Evolutionary conservation across 345 rosid species (phyloP).

Genomic region (Pistacia atlantica): DNA sequence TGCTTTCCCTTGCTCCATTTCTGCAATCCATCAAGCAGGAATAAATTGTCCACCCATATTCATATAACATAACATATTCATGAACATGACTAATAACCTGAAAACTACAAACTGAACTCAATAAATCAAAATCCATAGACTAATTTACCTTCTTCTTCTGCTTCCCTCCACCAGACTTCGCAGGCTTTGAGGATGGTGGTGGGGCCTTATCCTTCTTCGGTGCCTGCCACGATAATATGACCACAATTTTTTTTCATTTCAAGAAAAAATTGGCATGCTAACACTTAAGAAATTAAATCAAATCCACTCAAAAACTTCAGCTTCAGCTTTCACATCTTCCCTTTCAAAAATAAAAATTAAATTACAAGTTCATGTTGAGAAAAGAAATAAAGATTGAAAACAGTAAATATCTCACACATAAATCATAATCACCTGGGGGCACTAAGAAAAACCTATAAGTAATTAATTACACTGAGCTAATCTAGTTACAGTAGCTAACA

Average conservation of each 20-base stretch:
- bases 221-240: slow-evolving; percentile 21
- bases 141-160: slow-evolving; percentile 46
- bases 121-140: neutral
- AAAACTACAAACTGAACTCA: neutral
- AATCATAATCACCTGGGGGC: neutral
- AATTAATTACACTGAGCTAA: neutral
- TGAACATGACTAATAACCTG: neutral
- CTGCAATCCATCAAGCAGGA: slow-evolving; percentile 18
- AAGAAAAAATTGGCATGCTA: neutral
- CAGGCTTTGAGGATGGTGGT: slow-evolving; percentile 45
- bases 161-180: slow-evolving; percentile 48
- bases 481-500: neutral
- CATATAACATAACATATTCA: too few species aligned
- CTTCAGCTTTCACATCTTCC: too few species aligned
- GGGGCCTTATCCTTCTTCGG: slow-evolving; percentile 59
- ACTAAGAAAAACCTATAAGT: neutral
- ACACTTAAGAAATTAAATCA: neutral
- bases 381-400: neutral
- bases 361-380: neutral
- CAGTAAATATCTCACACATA: neutral
- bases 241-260: neutral
- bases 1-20: slow-evolving; percentile 62
- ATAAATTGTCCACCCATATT: too few species aligned
- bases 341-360: neutral
- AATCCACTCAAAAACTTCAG: too few species aligned